phyloP scores from a whole-genome alignment of 148 eudicot species.

The Nyssa sinensis region DNA sequence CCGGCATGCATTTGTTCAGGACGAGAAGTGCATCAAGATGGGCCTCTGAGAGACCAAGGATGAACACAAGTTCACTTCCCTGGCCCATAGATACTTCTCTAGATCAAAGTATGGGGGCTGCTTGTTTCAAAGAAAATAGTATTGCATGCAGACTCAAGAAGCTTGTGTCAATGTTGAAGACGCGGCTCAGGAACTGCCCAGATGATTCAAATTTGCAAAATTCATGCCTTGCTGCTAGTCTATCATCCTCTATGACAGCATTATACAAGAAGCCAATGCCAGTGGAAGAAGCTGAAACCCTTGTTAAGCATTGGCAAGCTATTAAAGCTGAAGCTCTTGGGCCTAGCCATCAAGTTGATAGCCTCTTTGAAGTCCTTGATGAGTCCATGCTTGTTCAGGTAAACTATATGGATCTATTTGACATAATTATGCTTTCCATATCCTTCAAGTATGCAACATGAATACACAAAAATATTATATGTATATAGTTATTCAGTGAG shows the following conservation, averaged over 20 bases:
- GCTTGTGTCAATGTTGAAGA: conserved; percentile 37
- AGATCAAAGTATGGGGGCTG: conserved; percentile 26
- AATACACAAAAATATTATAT: no score
- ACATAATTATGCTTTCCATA: no score
- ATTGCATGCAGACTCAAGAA: conserved; percentile 35
- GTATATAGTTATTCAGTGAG: no score
- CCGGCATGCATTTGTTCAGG: conserved; percentile 40
- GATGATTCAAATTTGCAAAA: conserved; percentile 36
- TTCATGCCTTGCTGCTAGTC: conserved; percentile 44
- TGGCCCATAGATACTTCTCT: conserved; percentile 35
- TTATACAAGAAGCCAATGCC: conserved; percentile 54
- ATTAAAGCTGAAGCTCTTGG: conserved; percentile 97
- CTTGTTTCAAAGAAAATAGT: conserved; percentile 24
- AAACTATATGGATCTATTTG: conserved; percentile 14
- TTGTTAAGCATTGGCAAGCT: conserved; percentile 92
- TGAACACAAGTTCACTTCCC: conserved; percentile 17
- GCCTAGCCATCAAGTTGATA: conserved; percentile 58
- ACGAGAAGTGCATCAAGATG: conserved; percentile 33
- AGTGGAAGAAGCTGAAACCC: conserved; percentile 87
- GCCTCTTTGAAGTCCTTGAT: conserved; percentile 80
- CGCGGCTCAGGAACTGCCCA: conserved; percentile 21
- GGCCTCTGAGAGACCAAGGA: conserved; percentile 28
- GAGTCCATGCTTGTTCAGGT: conserved; percentile 95
- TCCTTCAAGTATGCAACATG: no score
- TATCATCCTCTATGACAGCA: conserved; percentile 46